phyloP scores from a whole-genome alignment of 2,329 filamentous ascomycete species.

The Talaromyces sp. region DNA sequence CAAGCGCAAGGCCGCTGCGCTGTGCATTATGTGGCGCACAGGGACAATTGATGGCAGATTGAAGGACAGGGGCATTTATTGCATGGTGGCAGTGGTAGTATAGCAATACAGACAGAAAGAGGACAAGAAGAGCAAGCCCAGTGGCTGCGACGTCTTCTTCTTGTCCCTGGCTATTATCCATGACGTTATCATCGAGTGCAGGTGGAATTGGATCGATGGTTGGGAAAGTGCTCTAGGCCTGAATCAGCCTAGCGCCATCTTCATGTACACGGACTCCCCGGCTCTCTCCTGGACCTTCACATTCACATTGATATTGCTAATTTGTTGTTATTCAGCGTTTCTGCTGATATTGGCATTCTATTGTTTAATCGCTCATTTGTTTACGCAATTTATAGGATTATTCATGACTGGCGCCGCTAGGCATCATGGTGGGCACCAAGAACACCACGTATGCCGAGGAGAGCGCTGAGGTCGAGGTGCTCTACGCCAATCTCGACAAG shows the following conservation, averaged over 20 bases:
- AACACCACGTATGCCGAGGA: conserved; percentile 62
- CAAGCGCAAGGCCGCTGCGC: conserved; percentile 31
- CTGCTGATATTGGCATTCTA: background rate
- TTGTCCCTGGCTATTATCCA: conserved; percentile 15
- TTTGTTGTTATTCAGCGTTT: background rate
- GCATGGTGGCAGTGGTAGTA: background rate
- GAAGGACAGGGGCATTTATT: conserved; percentile 24
- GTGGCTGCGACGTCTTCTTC: background rate
- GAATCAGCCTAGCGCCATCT: background rate
- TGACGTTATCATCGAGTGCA: conserved; percentile 14
- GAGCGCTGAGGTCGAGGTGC: conserved; percentile 64
- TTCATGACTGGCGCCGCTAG: conserved; percentile 4
- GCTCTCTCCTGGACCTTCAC: background rate
- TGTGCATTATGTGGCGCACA: conserved; percentile 33
- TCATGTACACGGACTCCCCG: background rate
- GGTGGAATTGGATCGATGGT: background rate
- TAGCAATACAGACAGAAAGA: background rate
- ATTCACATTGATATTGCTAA: background rate
- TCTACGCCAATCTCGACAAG: conserved; percentile 75
- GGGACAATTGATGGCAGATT: conserved; percentile 21
- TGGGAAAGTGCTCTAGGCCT: background rate
- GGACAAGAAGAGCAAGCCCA: background rate
- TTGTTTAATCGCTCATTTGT: background rate
- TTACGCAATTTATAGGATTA: background rate
- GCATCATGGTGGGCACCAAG: conserved; percentile 52